These are phyloP conservation scores for Asclepias syriaca DNA, from an alignment of 257 asterid genomes.

Conservation along the genomic window DNA sequence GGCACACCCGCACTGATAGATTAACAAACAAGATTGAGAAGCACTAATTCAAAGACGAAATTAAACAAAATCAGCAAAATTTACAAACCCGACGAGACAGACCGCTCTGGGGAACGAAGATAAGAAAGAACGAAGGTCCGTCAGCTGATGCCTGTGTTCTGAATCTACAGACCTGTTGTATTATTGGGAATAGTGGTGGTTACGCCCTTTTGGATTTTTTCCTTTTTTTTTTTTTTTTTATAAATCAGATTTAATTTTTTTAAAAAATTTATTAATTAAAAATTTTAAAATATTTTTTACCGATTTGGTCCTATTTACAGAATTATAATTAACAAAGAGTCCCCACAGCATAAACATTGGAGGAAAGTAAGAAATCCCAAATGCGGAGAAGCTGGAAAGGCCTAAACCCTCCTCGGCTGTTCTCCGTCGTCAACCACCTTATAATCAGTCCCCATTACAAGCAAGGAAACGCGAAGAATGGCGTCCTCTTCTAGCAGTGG, in stretches of 20 bases:
- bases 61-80: background rate
- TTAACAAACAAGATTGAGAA: background rate
- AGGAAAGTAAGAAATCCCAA: background rate
- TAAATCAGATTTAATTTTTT: background rate
- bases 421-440: conserved; percentile 1
- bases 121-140: background rate
- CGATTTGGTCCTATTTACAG: no score
- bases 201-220: background rate
- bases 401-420: conserved; percentile 5
- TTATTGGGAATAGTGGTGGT: conserved; percentile 8
- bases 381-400: conserved; percentile 7
- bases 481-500: conserved; percentile 98
- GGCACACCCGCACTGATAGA: background rate
- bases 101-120: conserved; percentile 2
- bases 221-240: no score
- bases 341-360: no score
- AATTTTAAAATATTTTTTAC: no score
- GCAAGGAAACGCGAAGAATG: conserved; percentile 29
- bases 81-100: conserved; percentile 10
- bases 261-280: no score
- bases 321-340: no score
- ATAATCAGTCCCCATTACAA: background rate
- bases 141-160: background rate
- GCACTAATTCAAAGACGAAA: background rate
- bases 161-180: background rate